Conservation (phyloP, 2,329 filamentous ascomycete genomes). For the Ascochyta viciae-villosae region DNA sequence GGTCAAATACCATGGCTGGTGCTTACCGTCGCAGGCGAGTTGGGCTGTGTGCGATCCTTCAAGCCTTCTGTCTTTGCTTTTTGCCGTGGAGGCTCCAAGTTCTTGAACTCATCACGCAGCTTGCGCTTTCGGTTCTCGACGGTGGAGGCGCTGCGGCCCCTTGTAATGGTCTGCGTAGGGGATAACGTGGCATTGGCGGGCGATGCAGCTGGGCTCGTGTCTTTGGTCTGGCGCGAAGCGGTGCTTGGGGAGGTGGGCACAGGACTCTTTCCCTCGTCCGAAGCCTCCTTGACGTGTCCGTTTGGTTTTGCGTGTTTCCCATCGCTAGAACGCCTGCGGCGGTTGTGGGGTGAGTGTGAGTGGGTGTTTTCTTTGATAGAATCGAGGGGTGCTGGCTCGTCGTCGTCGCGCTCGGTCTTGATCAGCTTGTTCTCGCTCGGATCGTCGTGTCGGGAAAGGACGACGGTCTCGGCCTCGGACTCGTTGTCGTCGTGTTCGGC, state of each 20-base stretch:
- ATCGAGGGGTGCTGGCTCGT: slow-evolving; percentile 31
- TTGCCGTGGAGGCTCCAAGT: slow-evolving; percentile 50
- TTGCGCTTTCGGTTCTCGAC: slow-evolving; percentile 52
- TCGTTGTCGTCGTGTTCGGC: slow-evolving; percentile 50
- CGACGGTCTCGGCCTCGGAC: slow-evolving; percentile 60
- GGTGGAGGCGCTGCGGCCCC: slow-evolving; percentile 48
- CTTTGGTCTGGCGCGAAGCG: slow-evolving; percentile 43
- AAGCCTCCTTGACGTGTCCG: slow-evolving; percentile 36
- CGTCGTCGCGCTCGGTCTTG: slow-evolving; percentile 49
- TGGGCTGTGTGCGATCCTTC: slow-evolving; percentile 42
- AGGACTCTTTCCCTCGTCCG: slow-evolving; percentile 43
- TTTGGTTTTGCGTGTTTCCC: slow-evolving; percentile 34
- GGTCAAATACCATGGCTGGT: background rate
- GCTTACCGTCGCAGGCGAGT: slow-evolving; percentile 41
- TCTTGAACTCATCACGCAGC: slow-evolving; percentile 44
- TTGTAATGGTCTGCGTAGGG: slow-evolving; percentile 34
- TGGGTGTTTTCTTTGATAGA: slow-evolving; percentile 39
- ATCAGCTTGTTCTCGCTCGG: slow-evolving; percentile 49
- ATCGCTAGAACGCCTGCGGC: slow-evolving; percentile 35
- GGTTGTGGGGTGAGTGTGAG: slow-evolving; percentile 37
- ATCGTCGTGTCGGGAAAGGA: slow-evolving; percentile 52
- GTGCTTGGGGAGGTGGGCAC: slow-evolving; percentile 47
- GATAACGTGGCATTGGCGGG: slow-evolving; percentile 36
- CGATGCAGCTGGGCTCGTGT: slow-evolving; percentile 42
- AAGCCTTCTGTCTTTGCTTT: slow-evolving; percentile 48